Conservation (phyloP, 768 basidiomycete genomes). For the Agaricus subrufescens region DNA sequence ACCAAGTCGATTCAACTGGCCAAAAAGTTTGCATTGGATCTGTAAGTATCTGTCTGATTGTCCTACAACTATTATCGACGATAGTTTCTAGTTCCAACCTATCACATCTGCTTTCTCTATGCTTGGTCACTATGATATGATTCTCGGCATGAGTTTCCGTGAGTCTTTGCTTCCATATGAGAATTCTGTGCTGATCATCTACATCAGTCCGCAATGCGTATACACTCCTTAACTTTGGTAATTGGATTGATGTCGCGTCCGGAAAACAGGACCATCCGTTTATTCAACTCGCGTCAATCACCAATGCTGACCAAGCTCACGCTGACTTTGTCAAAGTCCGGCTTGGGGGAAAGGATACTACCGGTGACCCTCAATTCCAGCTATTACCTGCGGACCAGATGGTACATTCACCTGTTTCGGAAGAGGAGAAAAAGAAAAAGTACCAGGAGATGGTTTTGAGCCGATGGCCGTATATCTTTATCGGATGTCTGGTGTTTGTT, state of each 20-base stretch:
- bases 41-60: constrained; percentile 34
- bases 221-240: constrained; percentile 66
- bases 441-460: constrained; percentile 61
- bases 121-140: constrained; percentile 76
- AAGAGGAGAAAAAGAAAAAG: constrained; percentile 59
- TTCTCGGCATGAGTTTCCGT: constrained; percentile 80
- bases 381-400: constrained; percentile 57
- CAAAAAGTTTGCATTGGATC: constrained; percentile 49
- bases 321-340: constrained; percentile 65
- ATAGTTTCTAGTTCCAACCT: constrained; percentile 64
- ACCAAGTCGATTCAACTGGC: constrained; percentile 25
- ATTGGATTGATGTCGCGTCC: constrained; percentile 50
- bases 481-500: constrained; percentile 51
- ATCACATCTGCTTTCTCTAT: constrained; percentile 77
- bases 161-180: constrained; percentile 18
- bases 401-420: constrained; percentile 61
- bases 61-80: constrained; percentile 10
- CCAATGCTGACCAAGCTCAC: constrained; percentile 45
- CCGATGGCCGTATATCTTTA: constrained; percentile 70
- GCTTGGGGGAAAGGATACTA: constrained; percentile 53
- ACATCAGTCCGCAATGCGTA: constrained; percentile 69
- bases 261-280: constrained; percentile 52
- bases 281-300: constrained; percentile 65
- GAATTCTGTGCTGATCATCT: constrained; percentile 1
- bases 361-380: constrained; percentile 46